Evolutionary conservation across 1,284 basidiomycete species (phyloP), one percentile per base, ranked within the genome.

Genomic region (Irpex sp.): DNA sequence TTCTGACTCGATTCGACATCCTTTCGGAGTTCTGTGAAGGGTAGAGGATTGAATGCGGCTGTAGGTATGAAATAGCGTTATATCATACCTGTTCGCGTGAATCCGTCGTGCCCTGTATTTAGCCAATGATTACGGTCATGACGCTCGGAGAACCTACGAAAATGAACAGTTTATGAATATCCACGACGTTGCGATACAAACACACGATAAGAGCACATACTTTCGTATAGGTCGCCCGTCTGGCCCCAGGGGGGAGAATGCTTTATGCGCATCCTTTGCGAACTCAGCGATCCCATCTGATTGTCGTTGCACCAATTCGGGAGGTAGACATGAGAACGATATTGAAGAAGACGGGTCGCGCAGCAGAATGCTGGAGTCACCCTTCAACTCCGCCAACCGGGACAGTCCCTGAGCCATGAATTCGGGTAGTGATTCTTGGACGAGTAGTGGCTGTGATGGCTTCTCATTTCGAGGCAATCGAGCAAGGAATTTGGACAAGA

Each of bases 241-340:
- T 5, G 78, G 73, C 2, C 81, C 81, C 1, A 87, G 74, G 0
- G 90, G 88, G 49, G 81, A 82, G 65, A 88, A 87, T 4, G 86
- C 83, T 1, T 72, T 71, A 4, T 76, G 72, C 37, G 81, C 72
- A 15, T 81, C 82, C 61, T 79, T 80, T 17, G 75, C 74, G 60
- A 86, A 86, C 48, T 78, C 74, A 58, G 69, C 72, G 62, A 88
- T 73, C 31, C 77, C 72, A 38, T 85, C 82, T 3, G 73, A 74
- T 69, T 91, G 88, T 31, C 75, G 79, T 68, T 81, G 76, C 36
- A 81, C 73, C 5, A 84, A 75, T 13, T 87, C 84, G 3, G 78
- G 74, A 0, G 84, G 69, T 31, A 89, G 78, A 66, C 86, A 86
- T n/a, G 83, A 88, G 70, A 92, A 92, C 3, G 88, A 89, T 59